A percentile compares a stretch with the other conserved stretches of the same genome.
Evolutionary conservation across 768 basidiomycete genomes (phyloP).

Genomic region (Auriculariales sp.): DNA sequence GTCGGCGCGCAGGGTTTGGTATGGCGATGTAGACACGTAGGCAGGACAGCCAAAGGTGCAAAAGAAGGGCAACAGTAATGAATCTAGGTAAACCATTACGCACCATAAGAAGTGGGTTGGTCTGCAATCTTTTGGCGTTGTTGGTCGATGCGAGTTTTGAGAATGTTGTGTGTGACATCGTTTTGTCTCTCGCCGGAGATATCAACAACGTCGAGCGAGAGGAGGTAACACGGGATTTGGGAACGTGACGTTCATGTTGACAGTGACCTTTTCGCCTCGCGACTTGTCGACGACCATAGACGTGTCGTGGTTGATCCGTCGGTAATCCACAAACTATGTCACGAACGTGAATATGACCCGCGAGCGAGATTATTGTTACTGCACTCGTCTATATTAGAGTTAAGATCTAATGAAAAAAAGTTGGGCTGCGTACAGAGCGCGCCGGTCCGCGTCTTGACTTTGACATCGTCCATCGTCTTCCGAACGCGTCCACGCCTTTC

Average conservation of each 20-base stretch:
- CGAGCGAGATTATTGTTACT: slow-evolving; percentile 89
- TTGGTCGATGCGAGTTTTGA: slow-evolving; percentile 63
- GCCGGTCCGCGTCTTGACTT: slow-evolving; percentile 93
- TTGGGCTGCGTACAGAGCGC: slow-evolving; percentile 58
- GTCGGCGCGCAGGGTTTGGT: too few species aligned
- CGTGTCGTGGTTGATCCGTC: slow-evolving; percentile 73
- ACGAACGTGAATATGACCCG: slow-evolving; percentile 87
- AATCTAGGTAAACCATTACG: too few species aligned
- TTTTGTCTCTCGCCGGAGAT: slow-evolving; percentile 92
- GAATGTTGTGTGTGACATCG: slow-evolving; percentile 77
- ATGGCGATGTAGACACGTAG: too few species aligned
- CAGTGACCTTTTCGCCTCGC: slow-evolving; percentile 86
- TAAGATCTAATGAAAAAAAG: not conserved
- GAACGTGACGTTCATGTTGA: slow-evolving; percentile 86
- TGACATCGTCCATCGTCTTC: slow-evolving; percentile 99
- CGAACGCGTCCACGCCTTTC: too few species aligned
- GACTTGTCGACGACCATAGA: slow-evolving; percentile 90
- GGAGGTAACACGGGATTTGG: slow-evolving; percentile 94
- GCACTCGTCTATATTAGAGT: slow-evolving; percentile 6
- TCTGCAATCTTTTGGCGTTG: slow-evolving; percentile 44
- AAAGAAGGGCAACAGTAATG: too few species aligned
- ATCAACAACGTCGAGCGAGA: slow-evolving; percentile 95
- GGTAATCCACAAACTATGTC: slow-evolving; percentile 90
- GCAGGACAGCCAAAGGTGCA: too few species aligned
- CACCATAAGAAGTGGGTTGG: slow-evolving; percentile 12